Conservation (phyloP, 306 rosid genomes). For the Myrica gale region DNA sequence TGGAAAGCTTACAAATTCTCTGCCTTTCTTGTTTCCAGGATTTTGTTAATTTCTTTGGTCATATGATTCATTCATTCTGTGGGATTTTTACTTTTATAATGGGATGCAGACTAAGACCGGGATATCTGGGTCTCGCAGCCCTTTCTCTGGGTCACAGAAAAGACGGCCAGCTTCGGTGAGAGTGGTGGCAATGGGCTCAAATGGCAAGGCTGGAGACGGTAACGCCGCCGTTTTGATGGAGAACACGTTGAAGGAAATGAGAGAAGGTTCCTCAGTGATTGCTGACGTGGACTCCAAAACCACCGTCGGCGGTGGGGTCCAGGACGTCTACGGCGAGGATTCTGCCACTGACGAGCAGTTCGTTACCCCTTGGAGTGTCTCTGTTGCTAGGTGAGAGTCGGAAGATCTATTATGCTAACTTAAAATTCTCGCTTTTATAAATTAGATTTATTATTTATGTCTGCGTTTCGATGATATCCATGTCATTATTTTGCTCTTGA, state of each 20-base stretch:
- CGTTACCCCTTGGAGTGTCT: conserved; percentile 84
- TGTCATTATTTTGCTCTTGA: background rate
- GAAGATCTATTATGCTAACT: conserved; percentile 1
- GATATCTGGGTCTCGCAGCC: conserved; percentile 33
- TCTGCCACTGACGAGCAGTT: conserved; percentile 68
- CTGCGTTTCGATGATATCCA: background rate
- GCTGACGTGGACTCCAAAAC: conserved; percentile 40
- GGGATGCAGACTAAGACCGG: conserved; percentile 45
- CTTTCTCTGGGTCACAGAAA: conserved; percentile 39
- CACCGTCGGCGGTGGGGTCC: conserved; percentile 51
- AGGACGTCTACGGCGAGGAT: conserved; percentile 67
- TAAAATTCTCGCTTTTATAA: background rate
- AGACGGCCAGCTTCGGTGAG: conserved; percentile 34
- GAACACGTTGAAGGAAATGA: conserved; percentile 41
- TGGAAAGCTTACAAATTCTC: background rate
- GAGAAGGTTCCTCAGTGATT: conserved; percentile 31
- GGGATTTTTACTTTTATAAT: background rate
- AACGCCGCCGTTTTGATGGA: conserved; percentile 61
- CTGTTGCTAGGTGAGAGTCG: conserved; percentile 73
- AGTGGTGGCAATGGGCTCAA: conserved; percentile 50
- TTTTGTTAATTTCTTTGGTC: background rate
- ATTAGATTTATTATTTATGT: background rate
- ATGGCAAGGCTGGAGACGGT: conserved; percentile 47
- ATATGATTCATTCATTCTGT: conserved; percentile 9
- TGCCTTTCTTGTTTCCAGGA: background rate